A percentile compares a stretch with the other conserved stretches of the same genome.
phyloP scores from a whole-genome alignment of 2,329 filamentous ascomycete genomes.

The Chrysoporthe deuterocubensis region DNA sequence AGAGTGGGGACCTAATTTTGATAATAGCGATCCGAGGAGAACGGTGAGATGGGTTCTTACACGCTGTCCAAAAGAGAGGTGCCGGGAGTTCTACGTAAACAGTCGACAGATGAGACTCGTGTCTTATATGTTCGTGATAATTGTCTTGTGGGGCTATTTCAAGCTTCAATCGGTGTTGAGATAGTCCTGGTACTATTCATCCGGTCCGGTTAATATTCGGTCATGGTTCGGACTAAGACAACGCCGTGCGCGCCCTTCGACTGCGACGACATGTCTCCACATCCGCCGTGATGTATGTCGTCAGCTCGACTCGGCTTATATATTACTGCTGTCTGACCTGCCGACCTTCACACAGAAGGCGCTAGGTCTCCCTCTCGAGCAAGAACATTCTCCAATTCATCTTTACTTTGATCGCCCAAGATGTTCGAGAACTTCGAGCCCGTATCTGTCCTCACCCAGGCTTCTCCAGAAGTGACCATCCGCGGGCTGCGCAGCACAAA shows the following conservation, averaged over 20 bases:
- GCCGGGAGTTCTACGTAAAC: no score
- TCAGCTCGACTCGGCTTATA: background rate
- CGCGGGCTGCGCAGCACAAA: slow-evolving; percentile 45
- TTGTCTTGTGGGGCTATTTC: background rate
- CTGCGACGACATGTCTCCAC: background rate
- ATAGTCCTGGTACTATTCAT: background rate
- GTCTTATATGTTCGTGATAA: background rate
- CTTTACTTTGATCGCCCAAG: background rate
- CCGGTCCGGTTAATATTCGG: background rate
- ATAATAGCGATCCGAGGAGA: no score
- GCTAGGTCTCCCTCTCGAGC: no score
- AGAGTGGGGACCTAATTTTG: no score
- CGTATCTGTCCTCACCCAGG: slow-evolving; percentile 44
- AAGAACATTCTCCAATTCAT: no score
- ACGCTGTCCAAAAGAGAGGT: no score
- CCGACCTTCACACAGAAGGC: no score
- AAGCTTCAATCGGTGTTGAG: background rate
- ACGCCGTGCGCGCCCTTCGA: background rate
- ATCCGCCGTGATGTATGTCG: background rate
- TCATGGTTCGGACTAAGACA: slow-evolving; percentile 1
- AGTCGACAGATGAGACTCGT: background rate
- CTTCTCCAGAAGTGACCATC: slow-evolving; percentile 46
- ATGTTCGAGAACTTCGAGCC: slow-evolving; percentile 47
- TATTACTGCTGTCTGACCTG: no score
- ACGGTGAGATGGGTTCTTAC: no score